Evolutionary conservation across 176 grass and related monocot species (phyloP).

Genomic region (Neostapfia colusana): DNA sequence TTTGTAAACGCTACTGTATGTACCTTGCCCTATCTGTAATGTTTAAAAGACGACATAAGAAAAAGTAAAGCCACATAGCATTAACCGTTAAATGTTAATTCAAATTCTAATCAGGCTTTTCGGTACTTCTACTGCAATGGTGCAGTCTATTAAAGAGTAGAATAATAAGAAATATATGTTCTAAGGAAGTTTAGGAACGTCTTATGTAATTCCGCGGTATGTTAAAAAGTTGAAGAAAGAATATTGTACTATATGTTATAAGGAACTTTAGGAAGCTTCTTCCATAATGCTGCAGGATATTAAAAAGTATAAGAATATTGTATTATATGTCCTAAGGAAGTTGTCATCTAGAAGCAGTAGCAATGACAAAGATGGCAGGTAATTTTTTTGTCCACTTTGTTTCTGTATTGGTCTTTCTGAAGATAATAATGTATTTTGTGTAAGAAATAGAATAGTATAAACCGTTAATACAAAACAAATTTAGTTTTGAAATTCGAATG

Average conservation of each 20-base stretch:
- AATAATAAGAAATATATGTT: neutral
- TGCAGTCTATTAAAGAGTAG: neutral
- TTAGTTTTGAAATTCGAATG: neutral
- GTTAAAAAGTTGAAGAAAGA: neutral
- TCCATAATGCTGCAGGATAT: neutral
- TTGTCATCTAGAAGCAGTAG: neutral
- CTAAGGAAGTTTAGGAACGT: neutral
- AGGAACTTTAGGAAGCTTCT: neutral
- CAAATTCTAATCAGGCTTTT: no score
- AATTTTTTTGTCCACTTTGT: neutral
- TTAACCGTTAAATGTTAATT: neutral
- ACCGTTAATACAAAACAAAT: neutral
- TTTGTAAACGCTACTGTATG: conserved; percentile 95
- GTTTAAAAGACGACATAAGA: conserved; percentile 34
- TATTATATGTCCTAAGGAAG: neutral
- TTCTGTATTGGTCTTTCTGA: neutral
- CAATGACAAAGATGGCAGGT: neutral
- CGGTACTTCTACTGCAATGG: no score
- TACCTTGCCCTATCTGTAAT: conserved; percentile 97
- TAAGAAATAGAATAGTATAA: neutral
- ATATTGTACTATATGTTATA: neutral
- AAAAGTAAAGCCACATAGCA: neutral
- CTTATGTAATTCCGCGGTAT: neutral
- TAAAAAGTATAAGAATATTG: neutral
- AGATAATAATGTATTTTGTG: neutral